phyloP scores from a whole-genome alignment of 1,139 yeast species.

The Hyphopichia khmerensis region DNA sequence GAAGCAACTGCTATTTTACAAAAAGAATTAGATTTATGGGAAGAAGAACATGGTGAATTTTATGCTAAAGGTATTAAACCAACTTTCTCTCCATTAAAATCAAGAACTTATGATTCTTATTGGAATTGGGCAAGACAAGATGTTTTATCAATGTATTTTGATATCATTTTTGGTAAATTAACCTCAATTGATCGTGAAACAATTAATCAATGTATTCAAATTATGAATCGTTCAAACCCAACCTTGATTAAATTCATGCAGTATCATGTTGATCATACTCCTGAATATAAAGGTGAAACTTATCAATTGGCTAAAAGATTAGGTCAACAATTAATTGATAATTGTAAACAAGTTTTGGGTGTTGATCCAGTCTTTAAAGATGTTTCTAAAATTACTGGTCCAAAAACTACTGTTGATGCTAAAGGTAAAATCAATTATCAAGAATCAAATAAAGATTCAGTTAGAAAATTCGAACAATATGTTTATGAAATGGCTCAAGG shows the following conservation, averaged over 20 bases:
- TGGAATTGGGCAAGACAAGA: constrained; percentile 99
- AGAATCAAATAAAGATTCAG: constrained; percentile 86
- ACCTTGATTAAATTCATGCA: constrained; percentile 95
- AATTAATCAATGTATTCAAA: constrained; percentile 92
- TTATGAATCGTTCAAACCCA: constrained; percentile 97
- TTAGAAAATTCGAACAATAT: constrained; percentile 92
- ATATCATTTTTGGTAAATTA: constrained; percentile 90
- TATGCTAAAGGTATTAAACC: constrained; percentile 92
- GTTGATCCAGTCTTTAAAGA: constrained; percentile 92
- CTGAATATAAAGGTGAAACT: constrained; percentile 83
- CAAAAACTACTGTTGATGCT: constrained; percentile 82
- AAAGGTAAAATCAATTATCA: constrained; percentile 84
- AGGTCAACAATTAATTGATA: constrained; percentile 92
- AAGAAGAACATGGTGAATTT: constrained; percentile 91
- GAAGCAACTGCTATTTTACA: constrained; percentile 83
- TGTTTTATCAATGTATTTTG: constrained; percentile 88
- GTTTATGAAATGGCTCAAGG: constrained; percentile 97
- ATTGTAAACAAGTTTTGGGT: constrained; percentile 84
- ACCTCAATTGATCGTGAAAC: constrained; percentile 92
- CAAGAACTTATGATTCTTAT: constrained; percentile 94
- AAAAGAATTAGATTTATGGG: constrained; percentile 89
- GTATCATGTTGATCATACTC: constrained; percentile 92
- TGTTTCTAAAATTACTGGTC: constrained; percentile 91
- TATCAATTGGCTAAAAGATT: constrained; percentile 85
- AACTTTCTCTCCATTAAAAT: constrained; percentile 85